phyloP scores from a whole-genome alignment of 2,329 filamentous ascomycete genomes.

The Phialophora tarda region DNA sequence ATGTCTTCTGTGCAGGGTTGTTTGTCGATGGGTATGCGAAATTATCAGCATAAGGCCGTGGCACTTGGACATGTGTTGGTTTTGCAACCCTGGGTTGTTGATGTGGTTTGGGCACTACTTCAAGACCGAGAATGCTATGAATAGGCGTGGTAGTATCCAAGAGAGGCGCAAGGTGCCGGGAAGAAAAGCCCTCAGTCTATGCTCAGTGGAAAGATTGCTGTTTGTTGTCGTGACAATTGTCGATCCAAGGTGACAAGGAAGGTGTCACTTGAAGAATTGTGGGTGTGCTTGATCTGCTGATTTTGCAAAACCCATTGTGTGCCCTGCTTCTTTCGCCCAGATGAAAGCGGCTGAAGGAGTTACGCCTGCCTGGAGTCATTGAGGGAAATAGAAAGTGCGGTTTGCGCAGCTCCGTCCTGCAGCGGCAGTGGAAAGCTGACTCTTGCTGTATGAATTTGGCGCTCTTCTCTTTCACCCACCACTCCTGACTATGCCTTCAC shows the following conservation, averaged over 20 bases:
- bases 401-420: not conserved
- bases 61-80: conserved; percentile 2
- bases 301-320: not conserved
- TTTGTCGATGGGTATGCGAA: not conserved
- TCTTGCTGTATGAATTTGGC: not conserved
- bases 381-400: not conserved
- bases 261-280: conserved; percentile 1
- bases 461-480: not conserved
- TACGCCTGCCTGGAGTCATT: conserved; percentile 13
- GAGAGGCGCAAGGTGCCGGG: not conserved
- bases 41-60: conserved; percentile 8
- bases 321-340: not conserved
- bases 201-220: conserved; percentile 1
- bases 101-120: not conserved
- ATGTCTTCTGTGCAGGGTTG: not conserved
- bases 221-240: not conserved
- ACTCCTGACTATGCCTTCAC: not conserved
- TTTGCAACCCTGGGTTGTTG: not conserved
- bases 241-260: not conserved
- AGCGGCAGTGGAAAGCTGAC: not conserved
- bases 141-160: conserved; percentile 7
- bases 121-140: not conserved
- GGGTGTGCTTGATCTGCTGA: not conserved
- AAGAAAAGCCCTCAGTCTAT: not conserved
- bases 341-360: conserved; percentile 3